Base-by-base conservation (phyloP, 2,329 filamentous ascomycete genomes). In the Monosporascus ibericus region DNA sequence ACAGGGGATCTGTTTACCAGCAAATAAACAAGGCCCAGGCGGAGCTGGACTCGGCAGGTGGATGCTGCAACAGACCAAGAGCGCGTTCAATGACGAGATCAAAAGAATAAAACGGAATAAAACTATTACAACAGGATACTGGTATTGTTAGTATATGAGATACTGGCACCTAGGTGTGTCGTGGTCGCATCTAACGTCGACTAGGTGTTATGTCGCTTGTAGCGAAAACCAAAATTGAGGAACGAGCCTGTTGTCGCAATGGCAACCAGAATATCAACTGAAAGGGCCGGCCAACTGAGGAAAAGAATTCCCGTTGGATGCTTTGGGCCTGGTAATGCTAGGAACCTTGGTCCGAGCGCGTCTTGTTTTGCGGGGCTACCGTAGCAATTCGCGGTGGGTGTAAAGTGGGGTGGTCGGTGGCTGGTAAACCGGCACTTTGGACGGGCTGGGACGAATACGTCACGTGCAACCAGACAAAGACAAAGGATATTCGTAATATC, bases 1-100 rank as follows among this genome's bases (percentile, higher is more conserved):
- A 52, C 59, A 49, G 51, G 55, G 55, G 54, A 58, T 55, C 65
- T 65, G 63, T 65, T 65, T 65, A 65, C 63, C 60, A 61, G 53
- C 42, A 46, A 46, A 46, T 46, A 46, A 46, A 46, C 42, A 46
- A 24, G 42, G 42, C 42, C 42, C 22, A 9, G 20, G 42, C 5
- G 42, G 42, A 22, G 24, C 34, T 30, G 37, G 40, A 51, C 25
- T 49, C 38, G 34, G 55, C 46, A 20, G 37, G 37, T n/a, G 49
- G 48, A 46, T 48, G 50, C 47, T 44, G 47, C 51, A 51, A 27
- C 49, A 47, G 39, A 20, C 39, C 20, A 24, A 42, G 39, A 18
- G 39, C 39, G 20, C 22, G 18, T 42, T 42, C 17, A 42, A 42
- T 9, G 15, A 24, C 5, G 22, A 42, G 18, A 14, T 9, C n/a